Conservation (phyloP, 345 rosid species). For the Camelina laxa region DNA sequence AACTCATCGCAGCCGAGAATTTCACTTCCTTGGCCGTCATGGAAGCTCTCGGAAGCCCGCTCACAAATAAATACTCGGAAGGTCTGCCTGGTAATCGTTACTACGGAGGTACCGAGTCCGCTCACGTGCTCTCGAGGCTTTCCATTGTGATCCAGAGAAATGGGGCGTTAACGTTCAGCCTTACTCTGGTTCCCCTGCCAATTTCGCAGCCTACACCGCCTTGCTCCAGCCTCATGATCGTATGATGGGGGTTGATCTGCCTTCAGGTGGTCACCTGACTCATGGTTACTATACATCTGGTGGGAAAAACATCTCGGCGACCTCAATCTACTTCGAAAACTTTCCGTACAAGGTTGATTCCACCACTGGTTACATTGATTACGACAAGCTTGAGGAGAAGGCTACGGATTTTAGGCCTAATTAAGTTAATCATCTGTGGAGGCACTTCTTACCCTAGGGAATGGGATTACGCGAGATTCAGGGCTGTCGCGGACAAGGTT, state of each 20-base stretch:
- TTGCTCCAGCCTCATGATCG: constrained; percentile 93
- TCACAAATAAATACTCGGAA: constrained; percentile 97
- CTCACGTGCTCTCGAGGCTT: constrained; percentile 80
- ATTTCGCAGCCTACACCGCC: constrained; percentile 96
- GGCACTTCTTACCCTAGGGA: constrained; percentile 98
- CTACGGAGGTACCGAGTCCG: constrained; percentile 95
- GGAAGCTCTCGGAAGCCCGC: constrained; percentile 94
- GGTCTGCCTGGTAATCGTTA: constrained; percentile 97
- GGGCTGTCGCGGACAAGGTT: constrained; percentile 83
- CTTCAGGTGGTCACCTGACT: constrained; percentile 92
- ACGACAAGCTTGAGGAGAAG: constrained; percentile 95
- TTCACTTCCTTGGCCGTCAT: constrained; percentile 96
- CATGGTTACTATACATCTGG: constrained; percentile 92
- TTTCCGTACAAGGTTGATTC: constrained; percentile 92
- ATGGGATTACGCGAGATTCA: constrained; percentile 85
- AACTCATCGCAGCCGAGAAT: constrained; percentile 91
- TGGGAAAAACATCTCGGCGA: constrained; percentile 95
- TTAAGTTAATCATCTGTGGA: constrained; percentile 88
- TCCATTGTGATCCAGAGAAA: constrained; percentile 60
- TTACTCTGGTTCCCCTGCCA: constrained; percentile 95
- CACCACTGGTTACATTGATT: constrained; percentile 79
- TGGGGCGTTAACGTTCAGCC: constrained; percentile 99
- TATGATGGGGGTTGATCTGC: constrained; percentile 93
- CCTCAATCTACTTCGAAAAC: constrained; percentile 94
- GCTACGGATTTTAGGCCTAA: constrained; percentile 95